Percentiles rank a stretch among this genome's conserved stretches.
phyloP scores from a whole-genome alignment of 1,139 yeast genomes.

The Debaryomyces fabryi region DNA sequence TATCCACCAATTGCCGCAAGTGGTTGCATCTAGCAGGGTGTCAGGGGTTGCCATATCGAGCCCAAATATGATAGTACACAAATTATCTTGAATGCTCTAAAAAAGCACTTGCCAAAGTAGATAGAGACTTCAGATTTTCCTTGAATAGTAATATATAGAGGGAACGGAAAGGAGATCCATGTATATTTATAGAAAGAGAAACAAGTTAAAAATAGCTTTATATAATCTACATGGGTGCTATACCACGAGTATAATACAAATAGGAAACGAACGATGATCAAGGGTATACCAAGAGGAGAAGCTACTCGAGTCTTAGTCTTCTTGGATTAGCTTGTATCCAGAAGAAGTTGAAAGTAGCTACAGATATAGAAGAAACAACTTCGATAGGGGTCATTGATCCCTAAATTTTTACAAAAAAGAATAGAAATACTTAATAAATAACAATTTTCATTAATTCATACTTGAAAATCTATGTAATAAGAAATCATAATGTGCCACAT shows the following conservation, averaged over 20 bases:
- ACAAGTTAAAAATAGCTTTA: neutral
- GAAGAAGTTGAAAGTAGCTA: no score
- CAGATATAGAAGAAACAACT: no score
- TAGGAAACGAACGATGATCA: neutral
- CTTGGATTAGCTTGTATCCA: no score
- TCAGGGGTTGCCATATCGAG: neutral
- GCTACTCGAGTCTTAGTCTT: no score
- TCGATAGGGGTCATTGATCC: neutral
- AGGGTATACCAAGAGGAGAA: no score
- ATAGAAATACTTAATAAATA: neutral
- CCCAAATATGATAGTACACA: neutral
- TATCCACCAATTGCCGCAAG: neutral
- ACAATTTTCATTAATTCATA: constrained; percentile 6
- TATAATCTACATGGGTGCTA: neutral
- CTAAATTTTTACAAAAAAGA: neutral
- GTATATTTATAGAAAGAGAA: neutral
- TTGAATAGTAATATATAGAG: neutral
- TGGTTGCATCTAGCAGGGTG: neutral
- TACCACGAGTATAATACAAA: neutral
- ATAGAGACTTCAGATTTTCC: neutral
- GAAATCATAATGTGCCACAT: neutral
- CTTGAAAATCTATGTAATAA: constrained; percentile 2
- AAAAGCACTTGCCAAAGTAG: neutral
- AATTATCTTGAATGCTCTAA: neutral
- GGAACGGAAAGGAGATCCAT: neutral